phyloP scores from a whole-genome alignment of 805 yeast genomes.

The Schizosaccharomyces octosporus region DNA sequence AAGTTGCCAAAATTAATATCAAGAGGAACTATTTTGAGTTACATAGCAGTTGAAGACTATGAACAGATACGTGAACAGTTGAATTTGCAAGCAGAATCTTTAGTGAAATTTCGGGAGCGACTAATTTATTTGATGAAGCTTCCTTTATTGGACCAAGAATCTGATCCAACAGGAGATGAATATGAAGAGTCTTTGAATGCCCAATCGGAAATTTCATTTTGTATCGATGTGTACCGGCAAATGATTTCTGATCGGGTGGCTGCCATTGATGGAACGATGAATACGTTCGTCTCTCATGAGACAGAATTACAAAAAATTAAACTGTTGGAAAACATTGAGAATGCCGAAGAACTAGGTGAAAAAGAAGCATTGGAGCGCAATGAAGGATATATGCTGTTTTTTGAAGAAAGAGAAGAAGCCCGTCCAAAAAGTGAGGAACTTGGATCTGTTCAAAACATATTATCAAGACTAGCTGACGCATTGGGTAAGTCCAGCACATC shows the following conservation, averaged over 20 bases:
- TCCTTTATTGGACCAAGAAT: slow-evolving; percentile 27
- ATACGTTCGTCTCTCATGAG: slow-evolving; percentile 7
- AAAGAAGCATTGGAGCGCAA: background rate
- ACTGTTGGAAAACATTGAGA: background rate
- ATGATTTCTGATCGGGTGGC: slow-evolving; percentile 19
- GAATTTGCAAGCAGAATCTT: slow-evolving; percentile 25
- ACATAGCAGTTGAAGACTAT: slow-evolving; percentile 4
- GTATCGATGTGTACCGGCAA: slow-evolving; percentile 14
- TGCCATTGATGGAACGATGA: slow-evolving; percentile 17
- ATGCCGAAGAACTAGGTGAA: background rate
- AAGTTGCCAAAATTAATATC: slow-evolving; percentile 8
- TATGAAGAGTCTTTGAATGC: slow-evolving; percentile 48
- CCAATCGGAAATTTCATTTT: slow-evolving; percentile 36
- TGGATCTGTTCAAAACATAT: background rate
- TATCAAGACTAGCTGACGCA: background rate
- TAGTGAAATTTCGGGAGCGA: slow-evolving; percentile 28
- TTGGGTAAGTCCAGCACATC: background rate
- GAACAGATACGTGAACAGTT: slow-evolving; percentile 11
- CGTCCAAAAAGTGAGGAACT: background rate
- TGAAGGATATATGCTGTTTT: background rate
- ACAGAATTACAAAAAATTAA: background rate
- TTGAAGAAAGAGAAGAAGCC: background rate
- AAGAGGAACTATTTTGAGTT: slow-evolving; percentile 9
- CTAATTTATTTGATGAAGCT: slow-evolving; percentile 21
- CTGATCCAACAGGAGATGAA: slow-evolving; percentile 45